Evolutionary conservation across 805 yeast species (phyloP).

Genomic region (Pichia cephalocereana): DNA sequence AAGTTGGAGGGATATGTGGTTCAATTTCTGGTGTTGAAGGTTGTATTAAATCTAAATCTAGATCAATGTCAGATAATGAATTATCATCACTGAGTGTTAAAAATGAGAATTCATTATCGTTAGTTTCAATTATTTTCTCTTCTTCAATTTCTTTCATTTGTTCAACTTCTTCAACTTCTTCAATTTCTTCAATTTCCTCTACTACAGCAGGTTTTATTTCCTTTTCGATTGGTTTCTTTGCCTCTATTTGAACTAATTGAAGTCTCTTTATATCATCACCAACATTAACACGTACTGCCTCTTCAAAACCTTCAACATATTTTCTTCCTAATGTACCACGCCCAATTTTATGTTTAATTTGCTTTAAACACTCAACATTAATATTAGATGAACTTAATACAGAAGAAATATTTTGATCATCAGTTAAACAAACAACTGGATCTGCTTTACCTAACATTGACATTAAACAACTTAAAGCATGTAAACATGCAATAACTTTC

Average conservation of each 20-base stretch:
- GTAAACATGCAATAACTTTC: constrained; percentile 86
- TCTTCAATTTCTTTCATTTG: neutral
- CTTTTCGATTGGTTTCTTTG: neutral
- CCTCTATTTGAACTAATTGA: constrained; percentile 11
- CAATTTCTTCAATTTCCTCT: neutral
- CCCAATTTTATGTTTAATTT: constrained; percentile 58
- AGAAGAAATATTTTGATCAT: constrained; percentile 17
- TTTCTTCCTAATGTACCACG: constrained; percentile 36
- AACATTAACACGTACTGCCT: constrained; percentile 25
- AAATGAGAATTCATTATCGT: neutral
- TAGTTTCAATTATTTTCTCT: neutral
- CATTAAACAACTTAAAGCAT: constrained; percentile 74
- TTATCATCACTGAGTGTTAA: neutral
- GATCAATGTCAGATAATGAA: neutral
- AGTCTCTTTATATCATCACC: constrained; percentile 19
- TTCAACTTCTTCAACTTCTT: neutral
- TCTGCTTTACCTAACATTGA: constrained; percentile 52
- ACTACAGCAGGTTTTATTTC: neutral
- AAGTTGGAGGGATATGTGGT: constrained; percentile 6
- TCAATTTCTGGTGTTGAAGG: constrained; percentile 1
- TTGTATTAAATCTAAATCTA: neutral
- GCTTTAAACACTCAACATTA: constrained; percentile 59
- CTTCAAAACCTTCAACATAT: constrained; percentile 19
- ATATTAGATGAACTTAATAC: constrained; percentile 15
- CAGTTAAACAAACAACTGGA: constrained; percentile 51